Evolutionary conservation across 164 flowering plant species (phyloP), one percentile per base, ranked within the genome.

Genomic region (Litsea cubeba): DNA sequence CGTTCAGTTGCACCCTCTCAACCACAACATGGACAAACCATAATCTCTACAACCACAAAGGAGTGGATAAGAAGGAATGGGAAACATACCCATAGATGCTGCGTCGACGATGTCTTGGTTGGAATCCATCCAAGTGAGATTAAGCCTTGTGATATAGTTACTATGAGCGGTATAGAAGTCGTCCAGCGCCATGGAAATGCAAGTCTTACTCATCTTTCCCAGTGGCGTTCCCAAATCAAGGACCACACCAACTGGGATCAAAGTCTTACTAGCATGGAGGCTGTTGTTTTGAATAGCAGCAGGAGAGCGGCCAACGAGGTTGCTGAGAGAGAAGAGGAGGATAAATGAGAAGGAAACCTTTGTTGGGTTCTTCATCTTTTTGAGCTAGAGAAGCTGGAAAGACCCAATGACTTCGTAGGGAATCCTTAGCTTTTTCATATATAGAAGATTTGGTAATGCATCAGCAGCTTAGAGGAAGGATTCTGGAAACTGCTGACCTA

Each of bases 141-240:
- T 66, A 2, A 78, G 66, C 50, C 30, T 74, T 3, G 73, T 23
- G 14, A 12, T 65, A 65, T 64, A 65, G 17, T 3, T 20, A 25
- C 65, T 70, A 12, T n/a, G 18, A 25, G 35, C 17, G 50, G 46
- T 40, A 40, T 78, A 74, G 50, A 74, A 78, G 17, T 78, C 73
- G 7, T 50, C 40, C 17, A 65, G 17, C 8, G 77, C 80, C 68
- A 70, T 65, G 0, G 58, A 63, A 58, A 78, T 65, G 57, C 74
- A 70, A 28, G 14, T 15, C 14, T 6, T 14, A 5, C 54, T 35
- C 64, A 70, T 69, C 26, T 77, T 64, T 20, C 79, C 79, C 18
- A 63, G 64, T 12, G 23, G 14, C 1, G 70, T 63, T 17, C 50
- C 57, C 76, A 77, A 12, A 50, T 73, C 72, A 14, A 77, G 76